Percentiles rank a stretch among this genome's conserved stretches.
phyloP scores from a whole-genome alignment of 2,329 filamentous ascomycete species.

The Torrubiella hemipterigena region DNA sequence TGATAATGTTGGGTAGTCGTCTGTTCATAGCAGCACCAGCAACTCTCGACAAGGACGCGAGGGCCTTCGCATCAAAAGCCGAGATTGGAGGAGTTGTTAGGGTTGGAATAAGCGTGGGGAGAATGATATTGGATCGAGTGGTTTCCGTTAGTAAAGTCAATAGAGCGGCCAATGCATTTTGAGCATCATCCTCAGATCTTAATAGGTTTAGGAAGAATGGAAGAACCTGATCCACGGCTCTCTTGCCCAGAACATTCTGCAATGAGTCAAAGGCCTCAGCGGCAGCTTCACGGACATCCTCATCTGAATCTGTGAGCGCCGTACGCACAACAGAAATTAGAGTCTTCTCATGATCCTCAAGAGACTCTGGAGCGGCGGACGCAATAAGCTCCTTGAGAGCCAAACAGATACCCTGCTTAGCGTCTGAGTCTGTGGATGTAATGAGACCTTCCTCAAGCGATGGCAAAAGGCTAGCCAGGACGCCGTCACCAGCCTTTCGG shows the following conservation, averaged over 20 bases:
- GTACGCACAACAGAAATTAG: slow-evolving; percentile 90
- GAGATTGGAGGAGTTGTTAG: slow-evolving; percentile 83
- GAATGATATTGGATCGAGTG: slow-evolving; percentile 87
- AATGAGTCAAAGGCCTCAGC: slow-evolving; percentile 95
- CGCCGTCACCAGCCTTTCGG: slow-evolving; percentile 88
- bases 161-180: slow-evolving; percentile 85
- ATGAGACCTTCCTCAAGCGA: slow-evolving; percentile 87
- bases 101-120: slow-evolving; percentile 91
- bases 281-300: slow-evolving; percentile 85
- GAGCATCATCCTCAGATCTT: slow-evolving; percentile 72
- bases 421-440: slow-evolving; percentile 78
- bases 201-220: slow-evolving; percentile 86
- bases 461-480: slow-evolving; percentile 76
- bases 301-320: slow-evolving; percentile 79
- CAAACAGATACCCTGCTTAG: slow-evolving; percentile 94
- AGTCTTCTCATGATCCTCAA: slow-evolving; percentile 91
- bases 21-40: slow-evolving; percentile 85
- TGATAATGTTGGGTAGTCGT: slow-evolving; percentile 79
- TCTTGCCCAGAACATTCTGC: slow-evolving; percentile 88
- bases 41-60: slow-evolving; percentile 87
- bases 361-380: slow-evolving; percentile 74
- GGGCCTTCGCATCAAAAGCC: slow-evolving; percentile 84
- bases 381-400: slow-evolving; percentile 87
- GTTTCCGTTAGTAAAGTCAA: slow-evolving; percentile 90
- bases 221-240: slow-evolving; percentile 86